Percentiles rank a stretch among this genome's conserved stretches.
Conservation (phyloP, 805 yeast genomes). For the Metschnikowia anglica region DNA sequence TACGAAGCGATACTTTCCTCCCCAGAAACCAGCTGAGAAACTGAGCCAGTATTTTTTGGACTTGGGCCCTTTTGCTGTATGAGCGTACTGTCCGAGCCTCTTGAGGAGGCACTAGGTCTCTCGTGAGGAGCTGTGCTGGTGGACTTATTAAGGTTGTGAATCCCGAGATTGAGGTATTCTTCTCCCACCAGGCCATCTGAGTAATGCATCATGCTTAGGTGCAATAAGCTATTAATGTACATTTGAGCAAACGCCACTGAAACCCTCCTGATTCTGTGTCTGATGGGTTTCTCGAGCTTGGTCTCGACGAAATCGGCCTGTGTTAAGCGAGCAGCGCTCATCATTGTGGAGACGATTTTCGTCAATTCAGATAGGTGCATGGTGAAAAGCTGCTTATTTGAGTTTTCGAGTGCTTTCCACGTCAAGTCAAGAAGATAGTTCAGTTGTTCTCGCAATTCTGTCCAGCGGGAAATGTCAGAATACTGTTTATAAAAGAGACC, state of each 20-base stretch:
- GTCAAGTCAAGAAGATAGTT: constrained; percentile 48
- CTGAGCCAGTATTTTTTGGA: constrained; percentile 7
- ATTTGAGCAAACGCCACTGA: constrained; percentile 59
- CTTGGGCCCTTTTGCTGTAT: constrained; percentile 1
- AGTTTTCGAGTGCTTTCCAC: constrained; percentile 50
- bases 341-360: constrained; percentile 51
- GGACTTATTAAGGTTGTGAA: constrained; percentile 26
- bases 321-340: constrained; percentile 53
- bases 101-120: constrained; percentile 10
- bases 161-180: constrained; percentile 33
- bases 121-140: constrained; percentile 15
- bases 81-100: constrained; percentile 16
- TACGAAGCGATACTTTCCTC: constrained; percentile 25
- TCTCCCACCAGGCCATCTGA: constrained; percentile 24
- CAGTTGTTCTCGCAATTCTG: constrained; percentile 49
- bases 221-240: constrained; percentile 64
- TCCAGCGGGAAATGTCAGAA: constrained; percentile 61
- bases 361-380: constrained; percentile 55
- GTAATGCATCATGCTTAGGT: constrained; percentile 45
- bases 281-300: constrained; percentile 47
- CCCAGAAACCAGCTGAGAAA: constrained; percentile 10
- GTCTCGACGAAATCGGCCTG: constrained; percentile 50
- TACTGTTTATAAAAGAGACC: constrained; percentile 57
- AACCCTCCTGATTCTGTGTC: constrained; percentile 50
- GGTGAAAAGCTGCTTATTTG: constrained; percentile 51